These are phyloP conservation scores for Trichaptum fuscoviolaceum DNA, from an alignment of 768 basidiomycete genomes.

Conservation along the genomic window DNA sequence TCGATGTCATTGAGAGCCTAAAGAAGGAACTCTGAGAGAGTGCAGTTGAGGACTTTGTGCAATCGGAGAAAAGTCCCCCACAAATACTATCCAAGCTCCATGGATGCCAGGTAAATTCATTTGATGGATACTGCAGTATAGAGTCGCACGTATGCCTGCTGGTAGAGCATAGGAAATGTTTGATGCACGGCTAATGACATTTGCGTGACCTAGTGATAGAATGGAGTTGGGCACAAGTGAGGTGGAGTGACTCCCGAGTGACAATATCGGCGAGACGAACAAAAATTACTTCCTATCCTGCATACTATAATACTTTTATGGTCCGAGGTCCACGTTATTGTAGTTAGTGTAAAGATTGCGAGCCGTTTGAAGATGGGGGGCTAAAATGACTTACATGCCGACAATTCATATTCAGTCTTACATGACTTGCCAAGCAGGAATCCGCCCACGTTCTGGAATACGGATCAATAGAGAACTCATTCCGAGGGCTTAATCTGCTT, in stretches of 20 bases:
- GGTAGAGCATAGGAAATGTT: neutral
- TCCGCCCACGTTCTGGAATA: neutral
- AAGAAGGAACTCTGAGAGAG: neutral
- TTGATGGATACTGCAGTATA: neutral
- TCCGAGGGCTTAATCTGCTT: neutral
- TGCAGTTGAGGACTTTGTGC: neutral
- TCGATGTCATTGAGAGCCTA: neutral
- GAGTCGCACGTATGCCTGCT: neutral
- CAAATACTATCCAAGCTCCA: neutral
- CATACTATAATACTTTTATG: neutral
- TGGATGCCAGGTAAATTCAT: neutral
- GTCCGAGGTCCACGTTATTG: no score
- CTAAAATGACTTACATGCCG: neutral
- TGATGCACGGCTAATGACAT: neutral
- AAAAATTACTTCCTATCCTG: neutral
- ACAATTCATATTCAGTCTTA: neutral
- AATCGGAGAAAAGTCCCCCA: neutral
- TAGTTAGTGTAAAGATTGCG: neutral
- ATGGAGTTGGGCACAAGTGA: neutral
- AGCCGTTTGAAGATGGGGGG: neutral
- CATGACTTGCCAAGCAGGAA: neutral
- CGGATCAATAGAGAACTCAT: neutral
- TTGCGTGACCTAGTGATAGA: neutral
- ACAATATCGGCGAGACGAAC: neutral
- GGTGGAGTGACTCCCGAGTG: neutral